Base-by-base conservation (phyloP, 2,329 filamentous ascomycete genomes). In the Ceratocystis papillata region DNA sequence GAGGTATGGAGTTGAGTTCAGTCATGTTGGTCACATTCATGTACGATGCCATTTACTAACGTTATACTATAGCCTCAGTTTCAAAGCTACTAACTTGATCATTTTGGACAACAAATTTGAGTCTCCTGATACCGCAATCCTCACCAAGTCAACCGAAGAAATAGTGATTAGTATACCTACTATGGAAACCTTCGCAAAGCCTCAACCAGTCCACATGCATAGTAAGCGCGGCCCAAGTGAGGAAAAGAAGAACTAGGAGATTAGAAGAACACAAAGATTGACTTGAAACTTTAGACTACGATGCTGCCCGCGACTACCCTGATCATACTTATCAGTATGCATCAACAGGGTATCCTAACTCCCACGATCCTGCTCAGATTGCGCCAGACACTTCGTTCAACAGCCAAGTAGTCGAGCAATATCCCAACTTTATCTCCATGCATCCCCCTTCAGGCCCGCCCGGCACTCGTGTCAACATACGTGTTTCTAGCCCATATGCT, bases 181-280 rank as follows among this genome's bases (percentile, higher is more conserved):
- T 17, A 78, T 78, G 76, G 76, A 76, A 60, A 71, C 76, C 76
- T 87, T 87, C 77, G 92, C 90, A 81, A 96, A 95, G 78, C 77
- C 84, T 67, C 85, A 88, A 75, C 81, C 86, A 77, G 81, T 87
- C 76, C 87, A 87, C 75, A 83, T 92, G 79, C 88, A 93, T 77
- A 88, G 91, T 95, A 80, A 79, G 90, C 86, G 25, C 37, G n/a
- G 33, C 5, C 33, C 5, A 28, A 12, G 37, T 3, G 12, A 44
- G 4, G 20, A 44, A 22, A 30, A 15, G 17, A 20, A 33, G n/a
- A 25, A 41, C 10, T n/a, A 30, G 1, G 46, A 12, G 6, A 50
- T n/a, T n/a, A 12, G n/a, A 41, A 22, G 22, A 17, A 20, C 46
- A n/a, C 7, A 10, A 25, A 8, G 6, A 50, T 4, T n/a, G n/a